phyloP scores from a whole-genome alignment of 352 stramenopile genomes.

The Pythium scleroteichum region DNA sequence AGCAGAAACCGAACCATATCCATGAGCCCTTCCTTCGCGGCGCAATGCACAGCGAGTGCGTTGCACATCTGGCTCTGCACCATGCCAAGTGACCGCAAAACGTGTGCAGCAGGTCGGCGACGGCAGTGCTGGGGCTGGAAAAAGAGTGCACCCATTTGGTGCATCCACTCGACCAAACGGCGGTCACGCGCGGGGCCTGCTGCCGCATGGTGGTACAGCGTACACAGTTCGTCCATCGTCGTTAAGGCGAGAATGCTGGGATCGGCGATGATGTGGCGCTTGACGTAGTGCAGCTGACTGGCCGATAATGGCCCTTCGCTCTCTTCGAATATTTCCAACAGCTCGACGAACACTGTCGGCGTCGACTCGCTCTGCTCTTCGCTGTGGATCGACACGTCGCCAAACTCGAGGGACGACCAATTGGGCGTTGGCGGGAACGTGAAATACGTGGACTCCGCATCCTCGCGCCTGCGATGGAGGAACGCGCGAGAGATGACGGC shows the following conservation, averaged over 20 bases:
- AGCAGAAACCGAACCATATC: slow-evolving; percentile 14
- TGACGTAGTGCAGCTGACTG: slow-evolving; percentile 10
- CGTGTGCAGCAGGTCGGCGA: no score
- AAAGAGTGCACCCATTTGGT: slow-evolving; percentile 30
- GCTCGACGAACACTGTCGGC: slow-evolving; percentile 2
- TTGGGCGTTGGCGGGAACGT: slow-evolving; percentile 6
- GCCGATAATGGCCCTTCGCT: not conserved
- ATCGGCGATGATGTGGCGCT: slow-evolving; percentile 1
- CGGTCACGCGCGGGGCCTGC: slow-evolving; percentile 30
- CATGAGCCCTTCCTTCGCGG: not conserved
- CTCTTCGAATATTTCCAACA: slow-evolving; percentile 26
- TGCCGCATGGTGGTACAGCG: slow-evolving; percentile 30
- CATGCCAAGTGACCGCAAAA: not conserved
- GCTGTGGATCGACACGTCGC: slow-evolving; percentile 2
- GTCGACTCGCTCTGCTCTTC: not conserved
- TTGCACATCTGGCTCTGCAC: not conserved
- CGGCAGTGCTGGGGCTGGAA: slow-evolving; percentile 12
- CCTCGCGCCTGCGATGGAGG: not conserved
- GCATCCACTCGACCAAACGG: slow-evolving; percentile 38
- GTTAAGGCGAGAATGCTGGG: not conserved
- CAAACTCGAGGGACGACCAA: slow-evolving; percentile 26
- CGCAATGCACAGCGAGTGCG: slow-evolving; percentile 15
- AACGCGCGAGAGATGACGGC: slow-evolving; percentile 8
- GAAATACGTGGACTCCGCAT: slow-evolving; percentile 16
- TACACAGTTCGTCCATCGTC: not conserved